Percentiles rank a stretch among this genome's conserved stretches.
phyloP scores from a whole-genome alignment of 1,284 basidiomycete species.

The Cryptococcus jaspeensis region DNA sequence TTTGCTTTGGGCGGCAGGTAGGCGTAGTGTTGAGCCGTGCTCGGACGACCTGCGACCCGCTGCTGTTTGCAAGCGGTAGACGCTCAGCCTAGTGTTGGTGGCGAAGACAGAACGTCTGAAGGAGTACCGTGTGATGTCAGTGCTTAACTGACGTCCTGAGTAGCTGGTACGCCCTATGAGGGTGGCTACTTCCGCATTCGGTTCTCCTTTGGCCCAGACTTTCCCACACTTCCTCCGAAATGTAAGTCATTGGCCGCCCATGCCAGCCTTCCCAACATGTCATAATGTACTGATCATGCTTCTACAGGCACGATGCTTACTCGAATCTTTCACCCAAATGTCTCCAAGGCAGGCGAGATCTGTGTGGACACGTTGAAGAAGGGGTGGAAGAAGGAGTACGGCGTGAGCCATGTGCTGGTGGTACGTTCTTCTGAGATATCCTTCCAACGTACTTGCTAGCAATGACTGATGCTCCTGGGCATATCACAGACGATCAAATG shows the following conservation, averaged over 20 bases:
- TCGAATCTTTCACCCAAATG: constrained; percentile 96
- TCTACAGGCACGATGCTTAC: constrained; percentile 76
- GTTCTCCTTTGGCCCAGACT: constrained; percentile 81
- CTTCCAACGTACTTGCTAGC: neutral
- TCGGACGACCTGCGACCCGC: neutral
- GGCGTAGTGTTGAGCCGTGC: neutral
- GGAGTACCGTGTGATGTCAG: too few relatives aligned
- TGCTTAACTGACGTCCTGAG: neutral
- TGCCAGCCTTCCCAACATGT: too few relatives aligned
- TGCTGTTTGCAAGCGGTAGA: neutral
- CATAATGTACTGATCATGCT: neutral
- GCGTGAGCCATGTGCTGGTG: constrained; percentile 83
- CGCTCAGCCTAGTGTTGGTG: neutral
- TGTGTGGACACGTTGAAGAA: constrained; percentile 97
- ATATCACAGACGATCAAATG: constrained; percentile 72
- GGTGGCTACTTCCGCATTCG: constrained; percentile 85
- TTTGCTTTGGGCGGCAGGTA: too few relatives aligned
- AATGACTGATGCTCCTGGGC: neutral
- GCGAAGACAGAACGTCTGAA: neutral
- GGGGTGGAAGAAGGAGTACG: constrained; percentile 90
- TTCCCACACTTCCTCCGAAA: constrained; percentile 85
- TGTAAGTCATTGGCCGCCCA: constrained; percentile 62
- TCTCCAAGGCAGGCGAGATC: constrained; percentile 84
- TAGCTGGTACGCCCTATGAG: constrained; percentile 86
- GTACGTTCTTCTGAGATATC: constrained; percentile 32